A percentile compares a stretch with the other conserved stretches of the same genome.
These are phyloP conservation scores for Pythium biforme DNA, from an alignment of 352 stramenopile genomes.

Conservation along the genomic window DNA sequence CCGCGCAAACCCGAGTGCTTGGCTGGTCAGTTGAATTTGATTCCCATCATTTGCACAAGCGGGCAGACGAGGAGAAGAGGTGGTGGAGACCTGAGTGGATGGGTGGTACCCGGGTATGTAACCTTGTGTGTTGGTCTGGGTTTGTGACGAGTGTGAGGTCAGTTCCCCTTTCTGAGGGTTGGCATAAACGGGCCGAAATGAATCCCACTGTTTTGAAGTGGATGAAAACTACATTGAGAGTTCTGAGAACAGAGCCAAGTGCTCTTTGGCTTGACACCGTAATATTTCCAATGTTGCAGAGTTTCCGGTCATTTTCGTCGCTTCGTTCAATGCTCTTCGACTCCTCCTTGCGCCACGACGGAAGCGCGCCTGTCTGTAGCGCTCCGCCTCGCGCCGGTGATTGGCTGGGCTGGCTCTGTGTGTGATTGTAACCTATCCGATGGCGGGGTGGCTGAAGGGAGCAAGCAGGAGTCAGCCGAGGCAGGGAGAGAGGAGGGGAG, in stretches of 20 bases:
- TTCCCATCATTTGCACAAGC: background rate
- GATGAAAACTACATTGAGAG: background rate
- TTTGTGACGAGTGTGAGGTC: background rate
- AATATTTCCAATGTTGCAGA: background rate
- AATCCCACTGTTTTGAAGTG: slow-evolving; percentile 8
- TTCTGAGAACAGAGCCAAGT: slow-evolving; percentile 13
- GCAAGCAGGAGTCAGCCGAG: slow-evolving; percentile 13
- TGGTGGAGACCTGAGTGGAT: background rate
- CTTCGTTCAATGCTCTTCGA: slow-evolving; percentile 2
- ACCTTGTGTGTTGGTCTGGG: background rate
- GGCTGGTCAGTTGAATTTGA: background rate
- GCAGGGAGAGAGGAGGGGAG: background rate
- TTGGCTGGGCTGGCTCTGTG: slow-evolving; percentile 14
- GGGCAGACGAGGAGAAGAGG: slow-evolving; percentile 3
- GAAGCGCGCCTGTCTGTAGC: slow-evolving; percentile 2
- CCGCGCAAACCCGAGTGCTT: background rate
- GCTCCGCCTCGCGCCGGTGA: background rate
- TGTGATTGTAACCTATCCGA: slow-evolving; percentile 22
- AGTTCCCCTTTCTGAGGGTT: slow-evolving; percentile 7
- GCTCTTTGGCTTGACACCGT: background rate
- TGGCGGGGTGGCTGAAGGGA: background rate
- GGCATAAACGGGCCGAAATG: background rate
- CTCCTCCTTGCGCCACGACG: background rate
- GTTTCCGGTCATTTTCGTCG: slow-evolving; percentile 13
- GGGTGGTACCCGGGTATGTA: background rate